Base-by-base conservation (phyloP, 2,329 filamentous ascomycete species). In the Fusarium annulatum region DNA sequence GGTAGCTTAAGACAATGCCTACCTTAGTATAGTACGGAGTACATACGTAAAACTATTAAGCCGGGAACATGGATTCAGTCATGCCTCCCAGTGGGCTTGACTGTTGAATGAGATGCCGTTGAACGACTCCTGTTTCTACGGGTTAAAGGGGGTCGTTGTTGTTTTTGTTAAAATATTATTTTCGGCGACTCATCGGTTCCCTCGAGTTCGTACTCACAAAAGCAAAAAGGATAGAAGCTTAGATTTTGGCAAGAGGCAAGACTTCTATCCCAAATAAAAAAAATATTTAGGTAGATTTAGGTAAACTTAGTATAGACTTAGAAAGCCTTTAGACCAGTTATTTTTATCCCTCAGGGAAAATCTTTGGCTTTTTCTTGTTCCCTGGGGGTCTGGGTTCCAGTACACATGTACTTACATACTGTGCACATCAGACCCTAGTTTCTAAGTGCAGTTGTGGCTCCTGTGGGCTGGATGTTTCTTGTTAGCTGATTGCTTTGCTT, bases 371-470 rank as follows among this genome's bases (percentile, higher is more conserved):
- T 33, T 51, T 23, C 28, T 23, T 23, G n/a, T 23, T 34, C n/a
- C n/a, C 30, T 34, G n/a, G n/a, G 30, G 19, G 49, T 7, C 12
- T 23, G 26, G 59, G 38, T 58, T 60, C 42, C 38, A 38, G 61
- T 51, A 43, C 33, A 36, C 11, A 30, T 30, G 30, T 11, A 30
- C 30, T 30, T 30, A 30, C 30, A 30, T 28, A 39, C 45, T 48
- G 43, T 46, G 19, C 26, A 48, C 28, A 53, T 21, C n/a, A 41
- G 28, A 46, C 64, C 64, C 64, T 61, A 39, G 64, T 34, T 42
- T 57, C 48, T 43, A 49, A 52, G 59, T 16, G 57, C 67, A 73
- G 71, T 74, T 73, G 71, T 74, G 71, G 71, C 67, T 73, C 51
- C 53, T 46, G 23, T 59, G 48, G 57, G 57, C 34, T 23, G n/a